Conservation (phyloP, 768 basidiomycete species). For the Pisolithus tinctorius region DNA sequence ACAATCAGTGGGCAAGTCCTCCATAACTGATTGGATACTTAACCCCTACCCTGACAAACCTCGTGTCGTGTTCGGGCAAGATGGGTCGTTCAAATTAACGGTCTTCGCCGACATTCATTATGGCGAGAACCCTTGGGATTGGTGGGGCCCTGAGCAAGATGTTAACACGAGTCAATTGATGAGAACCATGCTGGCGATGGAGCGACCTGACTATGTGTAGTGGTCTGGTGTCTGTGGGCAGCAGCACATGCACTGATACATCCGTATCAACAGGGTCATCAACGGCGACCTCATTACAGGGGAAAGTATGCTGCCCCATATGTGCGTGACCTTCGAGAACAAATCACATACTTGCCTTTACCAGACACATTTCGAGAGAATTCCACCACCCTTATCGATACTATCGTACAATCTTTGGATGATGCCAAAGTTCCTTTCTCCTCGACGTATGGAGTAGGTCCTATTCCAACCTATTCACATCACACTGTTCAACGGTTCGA, state of each 20-base stretch:
- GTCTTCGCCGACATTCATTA: slow-evolving; percentile 73
- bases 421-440: slow-evolving; percentile 55
- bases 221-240: slow-evolving; percentile 14
- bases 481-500: not conserved
- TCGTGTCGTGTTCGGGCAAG: slow-evolving; percentile 46
- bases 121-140: slow-evolving; percentile 69
- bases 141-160: slow-evolving; percentile 64
- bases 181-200: slow-evolving; percentile 46
- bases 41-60: slow-evolving; percentile 42
- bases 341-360: not conserved
- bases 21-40: slow-evolving; percentile 5
- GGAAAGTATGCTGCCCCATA: slow-evolving; percentile 40
- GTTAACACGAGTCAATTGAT: slow-evolving; percentile 54
- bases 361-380: slow-evolving; percentile 63
- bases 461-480: not conserved
- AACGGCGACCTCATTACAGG: slow-evolving; percentile 75
- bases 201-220: slow-evolving; percentile 66
- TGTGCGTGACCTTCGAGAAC: not conserved
- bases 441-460: slow-evolving; percentile 57
- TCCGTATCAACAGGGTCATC: slow-evolving; percentile 39
- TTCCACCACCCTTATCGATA: slow-evolving; percentile 57
- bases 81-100: slow-evolving; percentile 65
- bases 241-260: not conserved
- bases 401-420: slow-evolving; percentile 56
- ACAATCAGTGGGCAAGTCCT: no score